Evolutionary conservation across 192 early-diverging fungal genomes (phyloP).

Genomic region (Rhizophagus sp.): DNA sequence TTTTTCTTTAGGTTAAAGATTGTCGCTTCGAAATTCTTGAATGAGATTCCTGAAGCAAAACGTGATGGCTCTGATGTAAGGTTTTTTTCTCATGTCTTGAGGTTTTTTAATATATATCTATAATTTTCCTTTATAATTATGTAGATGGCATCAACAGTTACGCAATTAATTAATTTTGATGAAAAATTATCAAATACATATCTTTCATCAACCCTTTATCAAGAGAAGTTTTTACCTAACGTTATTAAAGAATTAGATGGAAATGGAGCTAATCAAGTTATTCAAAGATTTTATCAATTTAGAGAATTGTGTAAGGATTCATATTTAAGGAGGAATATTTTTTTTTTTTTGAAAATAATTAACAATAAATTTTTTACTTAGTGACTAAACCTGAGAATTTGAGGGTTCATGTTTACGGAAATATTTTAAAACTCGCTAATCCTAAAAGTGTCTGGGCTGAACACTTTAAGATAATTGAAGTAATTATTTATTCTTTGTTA

Average conservation of each 20-base stretch:
- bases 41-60: slow-evolving; percentile 58
- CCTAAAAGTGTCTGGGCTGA: slow-evolving; percentile 48
- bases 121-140: background rate
- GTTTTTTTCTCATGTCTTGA: background rate
- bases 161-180: slow-evolving; percentile 47
- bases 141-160: slow-evolving; percentile 49
- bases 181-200: slow-evolving; percentile 48
- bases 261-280: slow-evolving; percentile 41
- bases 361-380: slow-evolving; percentile 11
- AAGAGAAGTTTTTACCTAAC: slow-evolving; percentile 50
- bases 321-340: background rate
- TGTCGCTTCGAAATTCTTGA: slow-evolving; percentile 50
- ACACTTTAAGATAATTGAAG: slow-evolving; percentile 34
- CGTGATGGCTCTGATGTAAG: slow-evolving; percentile 54
- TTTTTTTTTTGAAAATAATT: background rate
- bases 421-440: slow-evolving; percentile 48
- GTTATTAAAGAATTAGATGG: slow-evolving; percentile 46
- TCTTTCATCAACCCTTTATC: slow-evolving; percentile 46
- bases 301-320: slow-evolving; percentile 49
- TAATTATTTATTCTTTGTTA: background rate
- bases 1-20: slow-evolving; percentile 47
- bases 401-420: slow-evolving; percentile 54
- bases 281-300: slow-evolving; percentile 47
- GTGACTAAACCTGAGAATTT: slow-evolving; percentile 52
- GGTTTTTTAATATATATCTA: background rate